A percentile compares a stretch with the other conserved stretches of the same genome.
Conservation (phyloP, 2,329 filamentous ascomycete species). For the Aspergillus sp. region DNA sequence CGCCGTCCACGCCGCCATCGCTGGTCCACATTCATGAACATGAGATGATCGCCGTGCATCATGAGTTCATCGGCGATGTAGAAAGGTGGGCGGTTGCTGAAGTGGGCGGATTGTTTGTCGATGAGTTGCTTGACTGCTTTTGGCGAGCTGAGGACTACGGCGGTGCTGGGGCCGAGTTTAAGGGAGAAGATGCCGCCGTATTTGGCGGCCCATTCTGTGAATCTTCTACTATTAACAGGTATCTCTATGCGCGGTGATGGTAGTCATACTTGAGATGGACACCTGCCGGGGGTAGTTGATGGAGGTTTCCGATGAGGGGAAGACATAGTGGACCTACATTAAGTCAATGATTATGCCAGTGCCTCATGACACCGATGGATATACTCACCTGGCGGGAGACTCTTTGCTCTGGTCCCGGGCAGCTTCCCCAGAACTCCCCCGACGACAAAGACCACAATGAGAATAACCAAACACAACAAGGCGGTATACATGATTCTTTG, state of each 20-base stretch:
- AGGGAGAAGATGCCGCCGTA: conserved; percentile 41
- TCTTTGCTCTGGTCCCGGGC: too few species aligned
- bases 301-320: conserved; percentile 39
- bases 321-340: conserved; percentile 33
- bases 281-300: conserved; percentile 31
- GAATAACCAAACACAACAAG: neutral
- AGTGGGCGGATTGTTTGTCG: conserved; percentile 41
- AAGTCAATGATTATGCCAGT: too few species aligned
- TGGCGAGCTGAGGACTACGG: conserved; percentile 37
- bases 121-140: conserved; percentile 37
- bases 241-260: too few species aligned
- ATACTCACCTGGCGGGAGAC: too few species aligned
- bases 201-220: conserved; percentile 38
- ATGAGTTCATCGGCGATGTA: conserved; percentile 41
- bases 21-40: conserved; percentile 42
- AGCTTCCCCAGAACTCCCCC: neutral
- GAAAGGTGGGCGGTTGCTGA: conserved; percentile 38
- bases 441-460: neutral
- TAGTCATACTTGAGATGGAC: conserved; percentile 20
- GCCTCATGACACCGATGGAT: neutral
- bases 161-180: conserved; percentile 37
- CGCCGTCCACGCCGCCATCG: conserved; percentile 44
- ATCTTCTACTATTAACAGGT: conserved; percentile 18
- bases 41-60: conserved; percentile 41
- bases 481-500: neutral